phyloP scores from a whole-genome alignment of 192 early-diverging fungal genomes.

The Linderina pennispora region DNA sequence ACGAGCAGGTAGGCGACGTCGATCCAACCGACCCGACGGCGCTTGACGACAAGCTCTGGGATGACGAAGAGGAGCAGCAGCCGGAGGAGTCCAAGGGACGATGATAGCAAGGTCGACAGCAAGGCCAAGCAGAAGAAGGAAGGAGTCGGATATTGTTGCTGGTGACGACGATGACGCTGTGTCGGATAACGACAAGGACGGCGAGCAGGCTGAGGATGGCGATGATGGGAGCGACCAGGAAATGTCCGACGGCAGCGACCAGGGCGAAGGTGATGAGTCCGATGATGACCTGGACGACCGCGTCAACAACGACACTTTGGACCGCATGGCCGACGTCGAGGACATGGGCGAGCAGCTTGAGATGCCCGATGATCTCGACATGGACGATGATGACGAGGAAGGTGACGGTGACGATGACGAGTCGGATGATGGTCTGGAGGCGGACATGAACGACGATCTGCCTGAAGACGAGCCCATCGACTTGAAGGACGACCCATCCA shows the following conservation, averaged over 20 bases:
- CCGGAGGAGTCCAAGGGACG: conserved; percentile 44
- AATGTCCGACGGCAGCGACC: conserved; percentile 41
- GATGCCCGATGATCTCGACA: conserved; percentile 52
- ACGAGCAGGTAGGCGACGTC: conserved; percentile 90
- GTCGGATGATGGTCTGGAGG: conserved; percentile 41
- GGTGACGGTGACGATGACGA: conserved; percentile 24
- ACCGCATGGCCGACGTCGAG: conserved; percentile 47
- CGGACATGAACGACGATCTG: conserved; percentile 42
- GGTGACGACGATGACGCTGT: conserved; percentile 37
- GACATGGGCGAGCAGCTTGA: conserved; percentile 52
- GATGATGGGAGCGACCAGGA: conserved; percentile 34
- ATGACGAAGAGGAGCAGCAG: conserved; percentile 60
- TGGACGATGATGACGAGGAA: conserved; percentile 49
- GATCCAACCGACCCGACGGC: conserved; percentile 81
- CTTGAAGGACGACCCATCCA: conserved; percentile 37
- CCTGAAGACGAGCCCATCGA: conserved; percentile 50
- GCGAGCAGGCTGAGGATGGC: conserved; percentile 6
- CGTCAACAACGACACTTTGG: conserved; percentile 42
- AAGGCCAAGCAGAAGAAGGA: conserved; percentile 38
- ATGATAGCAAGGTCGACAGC: conserved; percentile 47
- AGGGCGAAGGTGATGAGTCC: conserved; percentile 49
- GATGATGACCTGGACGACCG: conserved; percentile 49
- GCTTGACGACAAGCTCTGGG: conserved; percentile 98
- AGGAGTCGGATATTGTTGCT: conserved; percentile 42
- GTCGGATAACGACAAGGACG: conserved; percentile 16